Conservation (phyloP, 2,329 filamentous ascomycete species). For the Aspergillus sp. region DNA sequence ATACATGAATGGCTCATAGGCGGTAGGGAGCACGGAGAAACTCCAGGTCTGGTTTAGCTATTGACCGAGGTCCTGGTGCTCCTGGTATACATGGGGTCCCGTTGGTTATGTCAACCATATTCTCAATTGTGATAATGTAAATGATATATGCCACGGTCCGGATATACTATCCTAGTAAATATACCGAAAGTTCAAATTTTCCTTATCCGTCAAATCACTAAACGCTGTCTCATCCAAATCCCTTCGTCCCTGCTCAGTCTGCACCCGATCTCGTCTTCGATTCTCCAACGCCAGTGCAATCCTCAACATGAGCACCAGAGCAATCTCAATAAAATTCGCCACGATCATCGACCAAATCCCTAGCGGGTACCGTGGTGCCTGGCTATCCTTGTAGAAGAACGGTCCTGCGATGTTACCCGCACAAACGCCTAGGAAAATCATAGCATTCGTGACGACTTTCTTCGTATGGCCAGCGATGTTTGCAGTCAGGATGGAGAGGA, state of each 20-base stretch:
- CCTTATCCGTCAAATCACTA: constrained; percentile 43
- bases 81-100: no score
- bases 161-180: constrained; percentile 10
- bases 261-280: constrained; percentile 7
- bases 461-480: constrained; percentile 27
- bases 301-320: constrained; percentile 9
- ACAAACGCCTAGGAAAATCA: constrained; percentile 22
- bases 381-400: constrained; percentile 21
- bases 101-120: no score
- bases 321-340: constrained; percentile 13
- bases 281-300: constrained; percentile 14
- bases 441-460: constrained; percentile 22
- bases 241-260: constrained; percentile 6
- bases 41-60: no score
- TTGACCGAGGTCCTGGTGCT: no score
- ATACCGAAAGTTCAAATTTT: constrained; percentile 36
- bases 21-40: no score
- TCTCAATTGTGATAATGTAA: no score
- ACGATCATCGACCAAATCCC: constrained; percentile 22
- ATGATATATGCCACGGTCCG: no score
- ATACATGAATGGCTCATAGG: no score
- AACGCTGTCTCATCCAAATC: constrained; percentile 39
- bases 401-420: constrained; percentile 22
- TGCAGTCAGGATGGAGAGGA: constrained; percentile 23
- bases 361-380: constrained; percentile 18